These are phyloP conservation scores for Dothistroma pini DNA, from an alignment of 2,329 filamentous ascomycete species.

Conservation along the genomic window DNA sequence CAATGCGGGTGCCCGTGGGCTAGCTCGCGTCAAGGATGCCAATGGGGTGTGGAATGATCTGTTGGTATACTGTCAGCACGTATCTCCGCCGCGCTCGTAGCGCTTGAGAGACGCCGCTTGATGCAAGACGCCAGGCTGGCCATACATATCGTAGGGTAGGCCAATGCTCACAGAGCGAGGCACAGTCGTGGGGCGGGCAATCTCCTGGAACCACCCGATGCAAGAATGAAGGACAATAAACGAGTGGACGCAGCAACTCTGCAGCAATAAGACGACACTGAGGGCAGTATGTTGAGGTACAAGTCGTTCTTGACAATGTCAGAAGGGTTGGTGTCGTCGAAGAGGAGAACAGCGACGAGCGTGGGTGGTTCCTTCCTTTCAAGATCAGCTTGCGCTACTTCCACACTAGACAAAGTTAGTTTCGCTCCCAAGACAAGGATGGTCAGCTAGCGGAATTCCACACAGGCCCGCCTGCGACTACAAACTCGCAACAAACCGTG, in stretches of 20 bases:
- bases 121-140: conserved; percentile 6
- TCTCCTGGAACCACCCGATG: background rate
- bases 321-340: background rate
- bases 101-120: conserved; percentile 1
- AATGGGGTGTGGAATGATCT: background rate
- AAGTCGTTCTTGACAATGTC: background rate
- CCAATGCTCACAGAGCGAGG: conserved; percentile 23
- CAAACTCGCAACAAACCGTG: background rate
- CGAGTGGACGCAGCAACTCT: conserved; percentile 21
- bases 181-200: conserved; percentile 11
- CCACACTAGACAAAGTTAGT: background rate
- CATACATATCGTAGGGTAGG: conserved; percentile 18
- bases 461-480: background rate
- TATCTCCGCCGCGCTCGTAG: background rate
- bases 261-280: conserved; percentile 10
- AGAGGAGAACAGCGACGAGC: too few species aligned
- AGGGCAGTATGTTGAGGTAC: conserved; percentile 8
- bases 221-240: conserved; percentile 19
- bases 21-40: background rate
- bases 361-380: too few species aligned
- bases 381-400: background rate
- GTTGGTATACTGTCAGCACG: background rate
- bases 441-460: background rate
- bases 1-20: background rate
- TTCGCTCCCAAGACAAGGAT: background rate